Evolutionary conservation across 768 basidiomycete genomes (phyloP), one percentile per base, ranked within the genome.

Genomic region (Chiua virens): DNA sequence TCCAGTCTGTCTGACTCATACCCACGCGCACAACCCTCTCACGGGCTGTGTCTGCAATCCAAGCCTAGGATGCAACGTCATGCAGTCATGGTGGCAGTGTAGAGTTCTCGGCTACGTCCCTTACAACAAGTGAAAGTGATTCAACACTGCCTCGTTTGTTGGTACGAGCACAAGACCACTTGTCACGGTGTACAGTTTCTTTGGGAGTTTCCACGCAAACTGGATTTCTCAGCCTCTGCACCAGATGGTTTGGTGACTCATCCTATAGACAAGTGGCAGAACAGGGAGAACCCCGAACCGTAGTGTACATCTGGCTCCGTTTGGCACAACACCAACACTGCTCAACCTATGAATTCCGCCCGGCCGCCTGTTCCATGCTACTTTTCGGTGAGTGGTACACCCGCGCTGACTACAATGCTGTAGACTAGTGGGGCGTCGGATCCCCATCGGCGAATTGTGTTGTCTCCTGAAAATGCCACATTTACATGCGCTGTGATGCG

Each of bases 371-470:
- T 22, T 17, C 20, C 32, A 46, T n/a, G 22, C 20, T 22, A 21
- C 25, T 34, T 34, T 41, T 38, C n/a, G 23, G 38, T 27, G 85
- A 75, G 13, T 96, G 73, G 1, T 82, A 76, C 21, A 23, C 28
- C 32, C 14, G 14, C 14, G 32, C 32, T 34, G 32, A 34, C 23
- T 14, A 8, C 13, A 36, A 28, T 49, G 43, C 30, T 46, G 40
- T 42, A 32, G 6, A 7, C 42, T 21, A 27, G 27, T 30, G 9
- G 25, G 4, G 25, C 25, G 25, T 28, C 25, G 10, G 3, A 40
- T 3, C 5, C 10, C 20, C 22, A 2, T 39, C 11, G 3, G n/a
- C 20, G 25, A 34, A 13, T 8, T 36, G 18, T 10, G n/a, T 22
- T 9, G 20, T 42, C 39, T 42, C 8, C 6, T 35, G 11, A 22